These are phyloP conservation scores for Pichia californica DNA, from an alignment of 805 yeast genomes.

Conservation along the genomic window DNA sequence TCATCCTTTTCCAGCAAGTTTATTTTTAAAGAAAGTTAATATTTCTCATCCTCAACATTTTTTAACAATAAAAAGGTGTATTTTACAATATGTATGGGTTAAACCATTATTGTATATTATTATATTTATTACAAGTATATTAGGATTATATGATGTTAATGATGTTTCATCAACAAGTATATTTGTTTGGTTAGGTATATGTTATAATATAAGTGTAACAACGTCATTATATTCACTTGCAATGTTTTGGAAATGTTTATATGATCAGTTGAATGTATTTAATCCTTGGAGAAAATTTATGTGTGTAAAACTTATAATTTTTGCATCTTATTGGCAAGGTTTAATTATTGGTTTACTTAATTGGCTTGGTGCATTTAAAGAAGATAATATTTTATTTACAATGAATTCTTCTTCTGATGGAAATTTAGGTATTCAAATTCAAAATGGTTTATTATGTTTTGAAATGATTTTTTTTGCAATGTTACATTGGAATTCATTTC, in stretches of 20 bases:
- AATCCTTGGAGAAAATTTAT: slow-evolving; percentile 89
- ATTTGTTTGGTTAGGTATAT: slow-evolving; percentile 56
- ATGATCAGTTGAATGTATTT: slow-evolving; percentile 66
- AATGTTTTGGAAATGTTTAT: slow-evolving; percentile 87
- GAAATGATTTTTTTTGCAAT: slow-evolving; percentile 83
- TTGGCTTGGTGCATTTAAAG: slow-evolving; percentile 37
- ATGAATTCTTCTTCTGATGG: slow-evolving; percentile 29
- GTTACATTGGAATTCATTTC: slow-evolving; percentile 85
- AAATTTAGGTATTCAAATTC: slow-evolving; percentile 49
- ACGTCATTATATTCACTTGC: slow-evolving; percentile 80
- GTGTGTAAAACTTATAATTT: slow-evolving; percentile 88
- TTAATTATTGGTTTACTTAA: slow-evolving; percentile 48
- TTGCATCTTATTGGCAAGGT: slow-evolving; percentile 99
- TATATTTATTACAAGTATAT: slow-evolving; percentile 39
- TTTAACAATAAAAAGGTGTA: slow-evolving; percentile 70
- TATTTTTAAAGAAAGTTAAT: slow-evolving; percentile 55
- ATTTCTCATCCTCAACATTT: slow-evolving; percentile 82
- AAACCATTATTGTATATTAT: slow-evolving; percentile 73
- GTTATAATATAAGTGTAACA: slow-evolving; percentile 77
- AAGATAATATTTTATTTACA: slow-evolving; percentile 16
- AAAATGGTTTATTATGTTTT: slow-evolving; percentile 71
- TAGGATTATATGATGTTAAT: slow-evolving; percentile 46
- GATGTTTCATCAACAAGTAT: slow-evolving; percentile 42
- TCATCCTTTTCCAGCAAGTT: slow-evolving; percentile 55
- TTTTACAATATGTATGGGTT: slow-evolving; percentile 91